phyloP scores from a whole-genome alignment of 495 filamentous ascomycete species.

The Chaetomium fimeti region DNA sequence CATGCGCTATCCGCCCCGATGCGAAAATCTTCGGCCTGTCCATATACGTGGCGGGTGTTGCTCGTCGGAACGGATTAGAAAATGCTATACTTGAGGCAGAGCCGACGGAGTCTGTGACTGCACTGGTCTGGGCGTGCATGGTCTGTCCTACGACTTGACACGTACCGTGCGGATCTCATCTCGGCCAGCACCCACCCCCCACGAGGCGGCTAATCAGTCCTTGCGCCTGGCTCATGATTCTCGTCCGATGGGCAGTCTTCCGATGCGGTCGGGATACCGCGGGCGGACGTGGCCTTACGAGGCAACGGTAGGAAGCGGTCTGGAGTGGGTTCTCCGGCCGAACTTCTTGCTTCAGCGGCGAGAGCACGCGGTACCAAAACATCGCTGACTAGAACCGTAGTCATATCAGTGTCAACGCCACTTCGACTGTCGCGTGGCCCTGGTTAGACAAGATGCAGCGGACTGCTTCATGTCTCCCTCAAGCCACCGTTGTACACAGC shows the following conservation, averaged over 20 bases:
- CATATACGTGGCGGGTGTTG: slow-evolving; percentile 17
- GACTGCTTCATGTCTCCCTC: slow-evolving; percentile 11
- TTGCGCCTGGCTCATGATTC: background rate
- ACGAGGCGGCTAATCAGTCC: slow-evolving; percentile 9
- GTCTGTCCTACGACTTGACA: slow-evolving; percentile 32
- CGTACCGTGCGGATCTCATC: slow-evolving; percentile 25
- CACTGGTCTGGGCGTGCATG: slow-evolving; percentile 22
- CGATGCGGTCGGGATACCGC: slow-evolving; percentile 6
- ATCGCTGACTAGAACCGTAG: background rate
- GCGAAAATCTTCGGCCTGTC: background rate
- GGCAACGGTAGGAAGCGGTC: background rate
- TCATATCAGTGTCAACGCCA: slow-evolving; percentile 9
- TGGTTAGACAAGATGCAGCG: slow-evolving; percentile 16
- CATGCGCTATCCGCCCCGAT: background rate
- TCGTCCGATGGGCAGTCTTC: slow-evolving; percentile 2
- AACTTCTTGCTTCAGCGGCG: slow-evolving; percentile 1
- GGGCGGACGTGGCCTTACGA: background rate
- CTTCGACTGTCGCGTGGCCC: slow-evolving; percentile 22
- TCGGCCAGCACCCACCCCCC: slow-evolving; percentile 24
- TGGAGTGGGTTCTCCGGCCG: background rate
- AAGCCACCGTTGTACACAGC: slow-evolving; percentile 20
- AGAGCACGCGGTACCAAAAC: slow-evolving; percentile 10
- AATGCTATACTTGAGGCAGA: slow-evolving; percentile 11
- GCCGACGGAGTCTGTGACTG: slow-evolving; percentile 5
- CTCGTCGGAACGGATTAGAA: slow-evolving; percentile 1